phyloP scores from a whole-genome alignment of 2,329 filamentous ascomycete species.

The Botryotinia calthae region DNA sequence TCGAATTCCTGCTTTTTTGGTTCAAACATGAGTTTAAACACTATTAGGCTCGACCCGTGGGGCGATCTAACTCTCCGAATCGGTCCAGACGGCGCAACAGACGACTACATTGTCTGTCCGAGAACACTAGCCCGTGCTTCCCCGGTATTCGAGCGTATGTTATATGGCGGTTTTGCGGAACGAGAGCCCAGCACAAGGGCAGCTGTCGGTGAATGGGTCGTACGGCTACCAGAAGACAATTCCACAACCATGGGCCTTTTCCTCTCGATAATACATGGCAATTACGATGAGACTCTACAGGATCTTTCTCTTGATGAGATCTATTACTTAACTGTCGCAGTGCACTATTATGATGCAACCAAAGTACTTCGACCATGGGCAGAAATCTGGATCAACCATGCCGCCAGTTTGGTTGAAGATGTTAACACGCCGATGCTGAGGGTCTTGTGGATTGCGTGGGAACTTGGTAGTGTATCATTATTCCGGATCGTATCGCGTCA shows the following conservation, averaged over 20 bases:
- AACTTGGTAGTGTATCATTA: not conserved
- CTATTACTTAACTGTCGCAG: not conserved
- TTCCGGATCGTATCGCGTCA: not conserved
- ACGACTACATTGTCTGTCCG: not conserved
- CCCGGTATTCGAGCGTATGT: not conserved
- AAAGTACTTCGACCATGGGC: not conserved
- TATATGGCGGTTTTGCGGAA: not conserved
- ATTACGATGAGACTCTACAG: not conserved
- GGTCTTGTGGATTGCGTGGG: not conserved
- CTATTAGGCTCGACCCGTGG: not conserved
- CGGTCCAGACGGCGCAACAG: not conserved
- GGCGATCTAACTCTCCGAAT: not conserved
- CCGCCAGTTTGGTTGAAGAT: not conserved
- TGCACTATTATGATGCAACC: not conserved
- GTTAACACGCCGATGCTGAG: not conserved
- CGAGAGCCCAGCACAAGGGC: not conserved
- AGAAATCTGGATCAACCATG: not conserved
- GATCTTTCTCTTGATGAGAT: not conserved
- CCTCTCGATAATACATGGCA: not conserved
- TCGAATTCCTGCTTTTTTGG: not conserved
- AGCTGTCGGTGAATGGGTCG: not conserved
- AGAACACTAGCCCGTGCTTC: not conserved
- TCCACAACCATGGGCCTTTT: not conserved
- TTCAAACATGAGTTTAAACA: not conserved
- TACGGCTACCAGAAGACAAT: not conserved